These are phyloP conservation scores for Xylaria sp. DNA, from an alignment of 2,329 filamentous ascomycete species.

Conservation along the genomic window DNA sequence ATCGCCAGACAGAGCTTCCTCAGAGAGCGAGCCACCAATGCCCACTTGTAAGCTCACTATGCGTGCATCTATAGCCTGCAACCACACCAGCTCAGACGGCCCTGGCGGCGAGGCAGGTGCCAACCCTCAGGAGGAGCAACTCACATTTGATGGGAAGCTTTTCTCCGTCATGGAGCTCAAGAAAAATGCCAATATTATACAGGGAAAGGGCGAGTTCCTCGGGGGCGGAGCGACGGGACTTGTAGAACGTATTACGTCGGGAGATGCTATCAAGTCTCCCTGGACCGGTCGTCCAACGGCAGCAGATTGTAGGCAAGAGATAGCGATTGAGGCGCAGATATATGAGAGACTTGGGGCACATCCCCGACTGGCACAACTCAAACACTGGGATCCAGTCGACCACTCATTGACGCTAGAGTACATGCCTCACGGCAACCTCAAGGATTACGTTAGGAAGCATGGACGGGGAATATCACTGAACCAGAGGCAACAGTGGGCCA, in stretches of 20 bases:
- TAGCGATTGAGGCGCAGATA: constrained; percentile 18
- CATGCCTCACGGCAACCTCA: neutral
- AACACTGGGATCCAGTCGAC: neutral
- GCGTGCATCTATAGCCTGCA: constrained; percentile 1
- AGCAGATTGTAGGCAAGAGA: constrained; percentile 28
- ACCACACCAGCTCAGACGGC: constrained; percentile 7
- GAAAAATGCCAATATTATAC: constrained; percentile 23
- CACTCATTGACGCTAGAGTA: neutral
- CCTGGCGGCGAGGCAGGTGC: constrained; percentile 3
- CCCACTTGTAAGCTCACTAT: constrained; percentile 7
- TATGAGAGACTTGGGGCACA: neutral
- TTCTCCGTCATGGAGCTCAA: constrained; percentile 11
- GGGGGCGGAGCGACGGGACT: constrained; percentile 17
- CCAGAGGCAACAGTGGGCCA: neutral
- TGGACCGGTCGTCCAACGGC: constrained; percentile 22
- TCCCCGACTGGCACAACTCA: neutral
- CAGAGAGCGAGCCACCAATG: neutral
- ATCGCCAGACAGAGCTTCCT: constrained; percentile 6
- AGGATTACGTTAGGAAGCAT: neutral
- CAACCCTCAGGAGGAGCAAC: constrained; percentile 8
- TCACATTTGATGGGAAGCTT: constrained; percentile 13
- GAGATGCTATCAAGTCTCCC: constrained; percentile 34
- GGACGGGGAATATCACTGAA: neutral
- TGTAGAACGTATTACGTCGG: constrained; percentile 27
- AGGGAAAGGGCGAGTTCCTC: constrained; percentile 22